phyloP scores from a whole-genome alignment of 805 yeast genomes.

The Dipodascus geniculatus region DNA sequence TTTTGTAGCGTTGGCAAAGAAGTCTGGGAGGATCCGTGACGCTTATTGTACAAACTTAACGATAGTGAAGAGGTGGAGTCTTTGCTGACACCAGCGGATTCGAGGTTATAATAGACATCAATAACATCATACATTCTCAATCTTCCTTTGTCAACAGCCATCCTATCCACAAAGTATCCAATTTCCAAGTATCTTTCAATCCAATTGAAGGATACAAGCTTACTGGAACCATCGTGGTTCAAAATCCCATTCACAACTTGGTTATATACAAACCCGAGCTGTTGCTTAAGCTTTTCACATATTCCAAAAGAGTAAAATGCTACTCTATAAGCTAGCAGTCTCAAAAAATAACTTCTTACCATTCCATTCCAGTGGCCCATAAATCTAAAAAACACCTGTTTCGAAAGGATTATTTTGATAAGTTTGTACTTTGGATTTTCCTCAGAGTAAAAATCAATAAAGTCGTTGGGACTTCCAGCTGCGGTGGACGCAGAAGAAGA shows the following conservation, averaged over 20 bases:
- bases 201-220: not conserved
- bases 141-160: not conserved
- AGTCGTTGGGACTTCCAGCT: not conserved
- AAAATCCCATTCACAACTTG: not conserved
- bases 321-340: not conserved
- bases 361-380: conserved; percentile 2
- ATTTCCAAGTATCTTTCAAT: not conserved
- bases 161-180: not conserved
- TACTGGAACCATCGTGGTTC: not conserved
- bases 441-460: conserved; percentile 1
- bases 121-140: not conserved
- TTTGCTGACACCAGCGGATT: not conserved
- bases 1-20: not conserved
- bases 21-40: not conserved
- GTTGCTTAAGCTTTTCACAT: not conserved
- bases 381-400: not conserved
- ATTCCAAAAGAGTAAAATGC: not conserved
- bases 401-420: not conserved
- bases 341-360: conserved; percentile 1
- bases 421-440: not conserved
- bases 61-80: not conserved
- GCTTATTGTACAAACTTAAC: not conserved
- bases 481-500: not conserved
- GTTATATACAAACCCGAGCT: not conserved
- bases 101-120: not conserved